phyloP scores from a whole-genome alignment of 495 filamentous ascomycete genomes.

The Hyphodiscus hymeniophilus region DNA sequence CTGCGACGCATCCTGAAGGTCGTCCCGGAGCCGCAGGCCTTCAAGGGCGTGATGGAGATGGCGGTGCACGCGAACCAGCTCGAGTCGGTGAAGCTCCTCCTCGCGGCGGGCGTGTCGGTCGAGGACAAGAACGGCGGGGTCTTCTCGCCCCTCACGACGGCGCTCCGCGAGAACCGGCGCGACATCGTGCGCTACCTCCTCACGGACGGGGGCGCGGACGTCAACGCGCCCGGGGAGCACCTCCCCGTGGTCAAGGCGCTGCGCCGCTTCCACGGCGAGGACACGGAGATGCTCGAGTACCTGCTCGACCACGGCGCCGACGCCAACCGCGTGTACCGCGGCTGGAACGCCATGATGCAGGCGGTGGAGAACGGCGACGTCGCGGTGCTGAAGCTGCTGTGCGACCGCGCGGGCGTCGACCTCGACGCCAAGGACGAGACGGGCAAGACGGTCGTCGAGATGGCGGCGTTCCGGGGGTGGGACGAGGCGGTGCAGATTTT shows the following conservation, averaged over 20 bases:
- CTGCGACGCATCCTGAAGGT: conserved; percentile 37
- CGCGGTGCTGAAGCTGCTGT: conserved; percentile 33
- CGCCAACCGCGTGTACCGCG: conserved; percentile 44
- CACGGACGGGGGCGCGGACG: conserved; percentile 40
- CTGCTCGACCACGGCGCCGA: conserved; percentile 44
- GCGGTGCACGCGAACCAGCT: conserved; percentile 41
- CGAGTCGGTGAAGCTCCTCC: conserved; percentile 35
- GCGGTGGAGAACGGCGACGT: conserved; percentile 39
- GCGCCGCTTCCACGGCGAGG: conserved; percentile 36
- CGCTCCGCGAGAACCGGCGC: conserved; percentile 41
- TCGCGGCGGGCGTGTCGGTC: conserved; percentile 39
- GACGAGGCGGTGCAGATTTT: conserved; percentile 26
- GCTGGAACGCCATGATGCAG: conserved; percentile 45
- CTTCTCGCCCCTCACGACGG: conserved; percentile 46
- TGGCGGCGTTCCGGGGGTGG: conserved; percentile 30
- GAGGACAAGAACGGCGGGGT: conserved; percentile 51
- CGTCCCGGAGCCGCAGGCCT: conserved; percentile 34
- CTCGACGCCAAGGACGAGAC: conserved; percentile 31
- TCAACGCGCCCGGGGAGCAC: conserved; percentile 45
- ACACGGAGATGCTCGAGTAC: conserved; percentile 38
- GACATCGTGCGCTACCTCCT: conserved; percentile 42
- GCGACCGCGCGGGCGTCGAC: conserved; percentile 35
- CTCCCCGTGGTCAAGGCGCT: conserved; percentile 47
- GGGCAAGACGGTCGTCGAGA: conserved; percentile 30
- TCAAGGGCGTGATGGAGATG: conserved; percentile 47